These are phyloP conservation scores for Sugiyamaella lignohabitans DNA, from an alignment of 805 yeast species.

Conservation along the genomic window DNA sequence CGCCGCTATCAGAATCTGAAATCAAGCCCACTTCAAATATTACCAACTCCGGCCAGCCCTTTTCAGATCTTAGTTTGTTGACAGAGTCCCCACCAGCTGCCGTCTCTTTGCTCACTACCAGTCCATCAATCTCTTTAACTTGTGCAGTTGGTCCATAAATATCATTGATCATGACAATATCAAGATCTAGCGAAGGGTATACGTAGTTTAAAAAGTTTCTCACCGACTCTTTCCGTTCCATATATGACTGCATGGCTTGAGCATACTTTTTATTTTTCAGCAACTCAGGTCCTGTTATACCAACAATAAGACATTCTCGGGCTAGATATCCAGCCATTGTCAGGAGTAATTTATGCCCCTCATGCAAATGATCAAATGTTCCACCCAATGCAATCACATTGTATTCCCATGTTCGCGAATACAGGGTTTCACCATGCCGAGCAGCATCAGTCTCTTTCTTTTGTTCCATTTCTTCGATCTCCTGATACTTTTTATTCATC, in stretches of 20 bases:
- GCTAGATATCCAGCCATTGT: conserved; percentile 66
- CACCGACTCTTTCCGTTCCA: conserved; percentile 44
- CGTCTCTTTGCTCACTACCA: conserved; percentile 79
- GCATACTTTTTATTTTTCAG: conserved; percentile 68
- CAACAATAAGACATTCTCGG: conserved; percentile 54
- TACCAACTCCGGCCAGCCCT: conserved; percentile 46
- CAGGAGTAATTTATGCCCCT: conserved; percentile 84
- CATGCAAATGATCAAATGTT: conserved; percentile 93
- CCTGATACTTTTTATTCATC: conserved; percentile 9
- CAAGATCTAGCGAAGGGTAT: conserved; percentile 42
- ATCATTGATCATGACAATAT: conserved; percentile 64
- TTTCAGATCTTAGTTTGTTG: conserved; percentile 55
- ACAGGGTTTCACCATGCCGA: conserved; percentile 1
- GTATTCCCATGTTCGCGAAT: conserved; percentile 6
- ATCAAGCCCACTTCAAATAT: conserved; percentile 55
- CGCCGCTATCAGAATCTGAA: conserved; percentile 50
- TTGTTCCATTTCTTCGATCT: conserved; percentile 10
- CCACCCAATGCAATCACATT: conserved; percentile 67
- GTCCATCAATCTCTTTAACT: conserved; percentile 63
- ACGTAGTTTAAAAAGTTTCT: conserved; percentile 43
- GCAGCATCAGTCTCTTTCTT: conserved; percentile 10
- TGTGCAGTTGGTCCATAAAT: conserved; percentile 92
- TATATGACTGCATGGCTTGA: conserved; percentile 56
- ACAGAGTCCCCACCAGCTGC: conserved; percentile 64
- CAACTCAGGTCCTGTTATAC: conserved; percentile 72